phyloP scores from a whole-genome alignment of 352 stramenopile species.

The Phytophthora fragariaefolia region DNA sequence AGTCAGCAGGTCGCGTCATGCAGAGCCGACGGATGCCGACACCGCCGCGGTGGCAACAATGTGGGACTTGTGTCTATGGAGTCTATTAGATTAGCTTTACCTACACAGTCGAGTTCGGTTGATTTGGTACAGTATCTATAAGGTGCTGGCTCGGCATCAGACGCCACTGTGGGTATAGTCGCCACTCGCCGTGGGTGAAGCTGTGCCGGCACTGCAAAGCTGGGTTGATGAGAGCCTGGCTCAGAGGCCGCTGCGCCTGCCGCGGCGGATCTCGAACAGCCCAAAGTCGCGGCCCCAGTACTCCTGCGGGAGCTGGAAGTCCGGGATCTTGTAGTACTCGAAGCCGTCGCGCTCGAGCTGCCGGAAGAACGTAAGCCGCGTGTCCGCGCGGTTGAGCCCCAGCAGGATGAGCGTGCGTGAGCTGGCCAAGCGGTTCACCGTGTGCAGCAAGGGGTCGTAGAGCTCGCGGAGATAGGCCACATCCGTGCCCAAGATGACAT shows the following conservation, averaged over 20 bases:
- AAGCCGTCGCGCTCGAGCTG: constrained; percentile 75
- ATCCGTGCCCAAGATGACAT: constrained; percentile 85
- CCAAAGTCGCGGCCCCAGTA: constrained; percentile 84
- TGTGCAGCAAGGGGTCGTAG: constrained; percentile 77
- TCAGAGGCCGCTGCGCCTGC: background rate
- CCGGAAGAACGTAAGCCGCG: constrained; percentile 66
- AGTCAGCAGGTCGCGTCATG: constrained; percentile 15
- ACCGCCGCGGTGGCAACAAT: constrained; percentile 5
- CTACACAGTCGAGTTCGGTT: too few relatives aligned
- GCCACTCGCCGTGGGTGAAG: constrained; percentile 1
- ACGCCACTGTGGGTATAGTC: constrained; percentile 7
- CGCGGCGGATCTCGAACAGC: constrained; percentile 72
- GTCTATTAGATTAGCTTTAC: constrained; percentile 20
- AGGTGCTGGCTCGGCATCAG: constrained; percentile 13
- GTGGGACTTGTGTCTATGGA: constrained; percentile 13
- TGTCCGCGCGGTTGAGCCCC: constrained; percentile 80
- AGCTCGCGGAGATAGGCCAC: constrained; percentile 79
- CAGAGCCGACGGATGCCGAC: constrained; percentile 1
- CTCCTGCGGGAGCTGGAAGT: constrained; percentile 56
- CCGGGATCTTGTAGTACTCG: constrained; percentile 85
- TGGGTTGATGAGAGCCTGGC: constrained; percentile 1
- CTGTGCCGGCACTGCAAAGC: background rate
- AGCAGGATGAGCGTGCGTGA: constrained; percentile 64
- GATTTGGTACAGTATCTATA: constrained; percentile 31
- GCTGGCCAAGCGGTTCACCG: constrained; percentile 54